Evolutionary conservation across 805 yeast genomes (phyloP), one percentile per base, ranked within the genome.

Genomic region (Metschnikowia similis): DNA sequence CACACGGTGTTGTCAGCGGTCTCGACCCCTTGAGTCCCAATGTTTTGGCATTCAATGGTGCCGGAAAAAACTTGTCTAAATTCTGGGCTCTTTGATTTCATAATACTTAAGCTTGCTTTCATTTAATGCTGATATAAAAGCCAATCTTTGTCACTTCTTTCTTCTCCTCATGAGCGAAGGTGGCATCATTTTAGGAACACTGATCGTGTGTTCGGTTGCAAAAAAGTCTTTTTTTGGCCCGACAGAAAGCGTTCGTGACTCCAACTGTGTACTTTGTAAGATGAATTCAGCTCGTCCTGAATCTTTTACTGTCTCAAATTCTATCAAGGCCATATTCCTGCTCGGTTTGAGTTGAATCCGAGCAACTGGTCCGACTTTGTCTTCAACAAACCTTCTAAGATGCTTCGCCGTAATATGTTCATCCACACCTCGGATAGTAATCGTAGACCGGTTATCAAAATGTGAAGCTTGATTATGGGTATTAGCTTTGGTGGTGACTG

Each of bases 21-120:
- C 61, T 77, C 11, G 74, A 78, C 53, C 74, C 78, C 2, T 74
- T 75, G 13, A 82, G 87, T 1, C 90, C 90, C 0, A 87, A 87
- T 59, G 64, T 75, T 48, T 71, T 87, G 34, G 81, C 70, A 1
- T 71, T 56, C 49, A 66, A 65, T 51, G 69, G 70, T 4, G 58
- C 62, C 1, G 65, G 58, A 8, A 47, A 45, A 14, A 49, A 50
- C 46, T 48, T 52, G 31, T 35, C 56, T 39, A 42, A 48, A 32
- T 55, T 57, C 44, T 57, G 60, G 60, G 45, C 36, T n/a, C 35
- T 51, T 27, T 48, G n/a, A 41, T 27, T 32, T 27, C 37, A 16
- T 14, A 13, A 8, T 35, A 17, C 7, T 16, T 17, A 7, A 26
- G 42, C 26, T 36, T 21, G 47, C 26, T 35, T 40, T 28, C 26